Evolutionary conservation across 83 land plant genomes (phyloP).

Genomic region (Diphasiastrum complanatum): DNA sequence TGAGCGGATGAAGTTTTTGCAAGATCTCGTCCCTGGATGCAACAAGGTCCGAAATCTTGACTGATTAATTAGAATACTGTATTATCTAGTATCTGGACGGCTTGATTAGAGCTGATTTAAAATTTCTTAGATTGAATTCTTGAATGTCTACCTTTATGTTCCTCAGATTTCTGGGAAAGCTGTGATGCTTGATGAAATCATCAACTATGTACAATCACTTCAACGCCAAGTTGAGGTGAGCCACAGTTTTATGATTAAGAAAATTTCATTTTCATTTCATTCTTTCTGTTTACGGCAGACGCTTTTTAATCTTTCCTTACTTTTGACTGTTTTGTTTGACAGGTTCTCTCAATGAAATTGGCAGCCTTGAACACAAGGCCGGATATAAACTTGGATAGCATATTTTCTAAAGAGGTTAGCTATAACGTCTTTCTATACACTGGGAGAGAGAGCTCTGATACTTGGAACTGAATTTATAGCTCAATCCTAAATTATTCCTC

Average conservation of each 20-base stretch:
- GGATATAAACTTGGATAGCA: slow-evolving; percentile 34
- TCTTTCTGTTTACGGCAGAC: no score
- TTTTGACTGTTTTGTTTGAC: slow-evolving; percentile 2
- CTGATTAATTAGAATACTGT: no score
- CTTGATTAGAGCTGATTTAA: neutral
- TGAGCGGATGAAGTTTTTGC: slow-evolving; percentile 66
- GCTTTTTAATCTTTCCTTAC: no score
- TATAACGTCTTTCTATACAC: neutral
- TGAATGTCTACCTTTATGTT: neutral
- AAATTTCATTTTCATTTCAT: no score
- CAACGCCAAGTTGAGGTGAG: slow-evolving; percentile 70
- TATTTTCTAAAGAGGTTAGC: slow-evolving; percentile 55
- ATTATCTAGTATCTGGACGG: no score
- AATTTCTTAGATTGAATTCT: no score
- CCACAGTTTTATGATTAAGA: no score
- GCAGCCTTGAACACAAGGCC: slow-evolving; percentile 54
- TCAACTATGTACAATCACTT: slow-evolving; percentile 82
- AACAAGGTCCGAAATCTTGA: no score
- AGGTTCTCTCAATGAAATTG: slow-evolving; percentile 76
- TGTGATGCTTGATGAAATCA: slow-evolving; percentile 87
- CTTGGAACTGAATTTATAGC: no score
- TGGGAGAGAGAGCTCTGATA: neutral
- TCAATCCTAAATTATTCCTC: no score
- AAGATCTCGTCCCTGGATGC: slow-evolving; percentile 76
- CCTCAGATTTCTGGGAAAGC: slow-evolving; percentile 74